Base-by-base conservation (phyloP, 176 grass and related monocot genomes). In the Saccharum spontaneum region DNA sequence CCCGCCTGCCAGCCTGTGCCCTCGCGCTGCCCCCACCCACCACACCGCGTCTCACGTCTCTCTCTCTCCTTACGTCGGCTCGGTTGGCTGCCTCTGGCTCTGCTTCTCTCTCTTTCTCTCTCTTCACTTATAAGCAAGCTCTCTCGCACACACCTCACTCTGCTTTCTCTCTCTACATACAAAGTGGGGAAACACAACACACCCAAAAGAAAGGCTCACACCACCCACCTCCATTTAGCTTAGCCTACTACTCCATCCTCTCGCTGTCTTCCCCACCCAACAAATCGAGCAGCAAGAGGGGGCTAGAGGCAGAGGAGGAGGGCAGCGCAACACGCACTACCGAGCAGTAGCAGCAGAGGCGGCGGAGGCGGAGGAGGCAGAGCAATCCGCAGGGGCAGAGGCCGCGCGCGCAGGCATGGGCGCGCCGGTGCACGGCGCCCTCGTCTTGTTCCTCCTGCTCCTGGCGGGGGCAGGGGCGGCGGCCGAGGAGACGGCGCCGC, bases 41-140 rank as follows among this genome's bases (percentile, higher is more conserved):
- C 69, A 37, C 78, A 11, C 65, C 79, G 75, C 89, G 80, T 79
- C 41, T 63, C 65, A 1, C 71, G 16, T 52, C 26, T 22, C 40
- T 52, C 26, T 22, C 40, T 10, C 23, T 45, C 46, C 86, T 63
- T 37, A 68, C 70, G 70, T 70, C 45, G 16, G 6, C 30, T 17
- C 39, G 13, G 26, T 1, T 36, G 17, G 17, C 39, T 40, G 39
- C 7, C 38, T 44, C 2, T 15, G 46, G 14, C 45, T 15, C 7
- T 17, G 46, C 46, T 13, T 15, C 45, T 15, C 4, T 3, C 14
- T 7, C 28, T 8, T 3, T 37, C 81, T 85, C 72, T 86, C 78
- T 86, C 79, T 83, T 90, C 84, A 50, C 68, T 90, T 87, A 52
- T 87, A 87, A 87, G 80, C 89, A 87, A 84, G 75, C 68, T 89